These are phyloP conservation scores for Glebionis coronaria DNA, from an alignment of 129 eudicot genomes.

Conservation along the genomic window DNA sequence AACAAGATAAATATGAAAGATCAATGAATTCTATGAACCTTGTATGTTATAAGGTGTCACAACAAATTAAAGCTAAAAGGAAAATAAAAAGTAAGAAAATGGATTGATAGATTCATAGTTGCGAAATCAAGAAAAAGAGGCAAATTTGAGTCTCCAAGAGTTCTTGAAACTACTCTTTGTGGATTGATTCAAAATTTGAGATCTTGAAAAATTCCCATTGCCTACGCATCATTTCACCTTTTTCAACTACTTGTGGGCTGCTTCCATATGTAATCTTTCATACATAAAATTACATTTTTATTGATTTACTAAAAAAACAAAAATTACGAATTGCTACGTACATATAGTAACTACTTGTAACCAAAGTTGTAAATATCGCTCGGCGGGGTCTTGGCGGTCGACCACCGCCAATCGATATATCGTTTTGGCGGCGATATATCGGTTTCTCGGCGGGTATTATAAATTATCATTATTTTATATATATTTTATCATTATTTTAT, in stretches of 20 bases:
- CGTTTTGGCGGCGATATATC: too few relatives aligned
- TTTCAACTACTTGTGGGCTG: conserved; percentile 23
- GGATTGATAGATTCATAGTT: conserved; percentile 12
- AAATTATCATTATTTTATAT: too few relatives aligned
- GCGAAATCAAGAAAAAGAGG: conserved; percentile 35
- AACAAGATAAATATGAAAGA: neutral
- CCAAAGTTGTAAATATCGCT: too few relatives aligned
- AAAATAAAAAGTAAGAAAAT: neutral
- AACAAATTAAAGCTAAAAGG: neutral
- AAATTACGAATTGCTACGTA: too few relatives aligned
- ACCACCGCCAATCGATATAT: too few relatives aligned
- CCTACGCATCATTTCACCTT: conserved; percentile 26
- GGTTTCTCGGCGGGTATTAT: too few relatives aligned
- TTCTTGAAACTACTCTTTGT: conserved; percentile 26
- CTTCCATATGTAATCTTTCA: conserved; percentile 19
- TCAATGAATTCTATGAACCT: neutral
- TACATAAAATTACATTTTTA: neutral
- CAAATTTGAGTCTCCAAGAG: conserved; percentile 38
- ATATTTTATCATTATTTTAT: too few relatives aligned
- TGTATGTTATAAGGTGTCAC: neutral
- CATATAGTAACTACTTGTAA: too few relatives aligned
- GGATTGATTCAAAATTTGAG: conserved; percentile 25
- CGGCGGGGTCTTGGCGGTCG: too few relatives aligned
- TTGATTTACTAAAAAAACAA: too few relatives aligned
- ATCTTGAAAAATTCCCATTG: conserved; percentile 34